These are phyloP conservation scores for Aspergillus felis DNA, from an alignment of 2,329 filamentous ascomycete genomes.

Conservation along the genomic window DNA sequence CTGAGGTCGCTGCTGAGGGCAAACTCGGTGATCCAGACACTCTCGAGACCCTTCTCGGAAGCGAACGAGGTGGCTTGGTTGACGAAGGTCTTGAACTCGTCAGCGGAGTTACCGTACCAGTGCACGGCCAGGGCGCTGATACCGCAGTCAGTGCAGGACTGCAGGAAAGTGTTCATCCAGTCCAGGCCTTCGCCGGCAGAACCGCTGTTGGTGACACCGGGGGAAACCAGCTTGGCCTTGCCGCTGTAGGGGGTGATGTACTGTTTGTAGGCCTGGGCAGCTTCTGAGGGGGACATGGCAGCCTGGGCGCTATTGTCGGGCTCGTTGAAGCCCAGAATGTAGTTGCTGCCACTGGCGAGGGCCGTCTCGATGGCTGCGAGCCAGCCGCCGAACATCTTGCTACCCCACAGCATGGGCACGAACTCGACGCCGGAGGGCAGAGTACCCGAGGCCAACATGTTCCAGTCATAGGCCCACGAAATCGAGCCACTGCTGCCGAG, in stretches of 20 bases:
- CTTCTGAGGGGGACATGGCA: conserved; percentile 34
- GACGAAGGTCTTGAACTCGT: conserved; percentile 38
- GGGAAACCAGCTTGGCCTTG: conserved; percentile 40
- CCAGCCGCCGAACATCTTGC: conserved; percentile 35
- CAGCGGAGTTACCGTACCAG: conserved; percentile 39
- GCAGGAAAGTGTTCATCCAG: conserved; percentile 41
- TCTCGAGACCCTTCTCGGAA: conserved; percentile 28
- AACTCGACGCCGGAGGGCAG: conserved; percentile 37
- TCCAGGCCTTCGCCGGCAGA: conserved; percentile 30
- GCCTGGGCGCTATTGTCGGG: conserved; percentile 40
- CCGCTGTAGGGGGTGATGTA: conserved; percentile 37
- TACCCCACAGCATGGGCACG: conserved; percentile 46
- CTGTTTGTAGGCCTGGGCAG: conserved; percentile 33
- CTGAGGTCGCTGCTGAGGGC: conserved; percentile 29
- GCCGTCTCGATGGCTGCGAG: conserved; percentile 28
- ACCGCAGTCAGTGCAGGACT: conserved; percentile 35
- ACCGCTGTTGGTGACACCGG: conserved; percentile 39
- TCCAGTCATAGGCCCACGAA: conserved; percentile 48
- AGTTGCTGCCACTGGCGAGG: conserved; percentile 32
- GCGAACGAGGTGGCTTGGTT: conserved; percentile 33
- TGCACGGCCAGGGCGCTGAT: conserved; percentile 43
- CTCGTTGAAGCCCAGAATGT: conserved; percentile 47
- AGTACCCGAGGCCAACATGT: conserved; percentile 23
- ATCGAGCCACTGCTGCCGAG: conserved; percentile 28
- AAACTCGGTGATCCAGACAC: conserved; percentile 47